Evolutionary conservation across 805 yeast genomes (phyloP), one percentile per base, ranked within the genome.

Genomic region (Candida ortonii): DNA sequence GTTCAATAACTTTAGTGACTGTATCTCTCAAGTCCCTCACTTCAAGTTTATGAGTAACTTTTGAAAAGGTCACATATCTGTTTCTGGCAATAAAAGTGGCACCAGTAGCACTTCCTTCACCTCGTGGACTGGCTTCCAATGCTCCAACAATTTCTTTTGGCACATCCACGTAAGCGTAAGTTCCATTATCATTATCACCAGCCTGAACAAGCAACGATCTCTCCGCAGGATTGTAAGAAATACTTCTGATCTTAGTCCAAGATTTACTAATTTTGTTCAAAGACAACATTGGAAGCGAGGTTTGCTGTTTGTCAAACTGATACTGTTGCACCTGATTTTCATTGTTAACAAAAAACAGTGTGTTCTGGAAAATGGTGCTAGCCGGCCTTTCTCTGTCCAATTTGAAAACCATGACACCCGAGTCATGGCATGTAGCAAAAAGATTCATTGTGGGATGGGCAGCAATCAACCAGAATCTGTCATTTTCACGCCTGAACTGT

Each of bases 371-470:
- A 21, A 77, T 53, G 5, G 84, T 62, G 51, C 76, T 75, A n/a
- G 96, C 95, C 10, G 98, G 97, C 61, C 98, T 80, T 70, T 93
- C 99, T 59, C 97, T 84, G 61, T 87, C 96, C 42, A 93, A 73
- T 66, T 93, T 93, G 76, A 93, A 94, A 31, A 93, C 95, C 95
- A 89, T 89, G 19, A 88, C 94, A 60, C 99, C 99, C 11, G 88
- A 73, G 62, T 94, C 98, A 64, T 90, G 97, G 52, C 95, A 90
- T 19, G 96, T 83, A 36, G 96, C 98, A 67, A 93, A 88, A 54
- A 93, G 71, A 61, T 93, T 93, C 62, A 90, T 82, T 28, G 71
- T 67, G 41, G 97, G 97, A 60, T 93, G 99, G 29, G 86, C 73
- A 12, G 89, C 80, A 46, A 90, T 70, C 49, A 85, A 68, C 98